Base-by-base conservation (phyloP, 177 flowering plant species). In the Vitis hybrid region DNA sequence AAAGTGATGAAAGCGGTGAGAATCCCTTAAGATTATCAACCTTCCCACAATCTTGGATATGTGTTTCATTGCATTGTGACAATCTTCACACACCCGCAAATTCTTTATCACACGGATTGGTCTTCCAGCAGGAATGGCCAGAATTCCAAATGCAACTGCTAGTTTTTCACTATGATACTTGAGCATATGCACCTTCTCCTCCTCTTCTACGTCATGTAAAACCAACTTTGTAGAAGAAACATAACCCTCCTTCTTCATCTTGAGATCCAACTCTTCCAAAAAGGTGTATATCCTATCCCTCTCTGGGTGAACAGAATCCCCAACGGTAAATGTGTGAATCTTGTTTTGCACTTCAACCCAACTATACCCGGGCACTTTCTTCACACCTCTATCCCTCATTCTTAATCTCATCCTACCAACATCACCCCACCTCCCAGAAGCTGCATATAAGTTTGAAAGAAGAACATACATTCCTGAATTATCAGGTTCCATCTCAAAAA, bases 141-240 rank as follows among this genome's bases (percentile, higher is more conserved):
- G 71, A 70, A 91, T 84, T 14, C 90, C 98, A 84, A 82, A 94
- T 11, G 93, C 98, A 60, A 94, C 96, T 7, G 98, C 98, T 68
- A 94, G 77, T 71, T 83, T 91, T 76, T 94, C 98, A 73, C 98
- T 94, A 68, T 93, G 98, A 79, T 90, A 85, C 84, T 75, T 88
- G 39, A 94, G 90, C 96, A 94, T 88, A 58, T 88, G 84, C 80
- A 80, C 95, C 76, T 94, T 94, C 77, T 92, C 99, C 78, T 94
- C 98, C 76, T 94, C 98, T 73, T 91, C 97, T 50, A 94, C 99
- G 71, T 94, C 99, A 79, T 93, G 99, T 59, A 93, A 69, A 20
- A 88, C 94, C 84, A 88, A 71, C 66, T 88, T 90, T 5, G 94
- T 87, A 2, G 83, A 72, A 31, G 94, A 80, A 62, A 90, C 82